A percentile compares a stretch with the other conserved stretches of the same genome.
Evolutionary conservation across 768 basidiomycete genomes (phyloP).

Genomic region (Kwoniella heveanensis): DNA sequence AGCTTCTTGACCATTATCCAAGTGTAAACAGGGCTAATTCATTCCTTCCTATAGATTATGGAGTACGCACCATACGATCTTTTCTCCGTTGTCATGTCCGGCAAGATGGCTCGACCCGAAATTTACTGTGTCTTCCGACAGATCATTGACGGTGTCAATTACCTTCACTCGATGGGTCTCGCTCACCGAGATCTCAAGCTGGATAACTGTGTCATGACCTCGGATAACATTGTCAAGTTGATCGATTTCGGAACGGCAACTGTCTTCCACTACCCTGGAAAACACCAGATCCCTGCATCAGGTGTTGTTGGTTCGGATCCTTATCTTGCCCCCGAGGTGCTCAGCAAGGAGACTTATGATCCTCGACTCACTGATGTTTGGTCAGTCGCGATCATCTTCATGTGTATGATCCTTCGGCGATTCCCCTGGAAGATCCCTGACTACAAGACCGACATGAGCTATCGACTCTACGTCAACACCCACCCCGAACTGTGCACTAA

Average conservation of each 20-base stretch:
- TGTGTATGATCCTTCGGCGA: constrained; percentile 95
- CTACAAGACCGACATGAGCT: constrained; percentile 85
- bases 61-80: constrained; percentile 98
- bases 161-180: constrained; percentile 94
- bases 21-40: background rate
- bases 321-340: constrained; percentile 95
- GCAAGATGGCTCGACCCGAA: constrained; percentile 96
- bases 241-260: constrained; percentile 99
- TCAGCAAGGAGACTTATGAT: constrained; percentile 78
- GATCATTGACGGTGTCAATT: constrained; percentile 96
- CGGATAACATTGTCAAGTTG: constrained; percentile 89
- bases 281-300: constrained; percentile 71
- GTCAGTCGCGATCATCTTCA: constrained; percentile 97
- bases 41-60: constrained; percentile 74
- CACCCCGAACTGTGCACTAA: constrained; percentile 80
- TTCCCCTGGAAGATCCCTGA: constrained; percentile 99
- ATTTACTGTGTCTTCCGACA: constrained; percentile 99
- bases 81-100: constrained; percentile 99
- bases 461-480: constrained; percentile 85
- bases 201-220: constrained; percentile 99
- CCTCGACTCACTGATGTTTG: constrained; percentile 98
- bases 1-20: constrained; percentile 34
- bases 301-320: constrained; percentile 97
- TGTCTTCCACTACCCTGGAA: constrained; percentile 97
- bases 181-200: constrained; percentile 99